Evolutionary conservation across 495 filamentous ascomycete species (phyloP), one percentile per base, ranked within the genome.

Genomic region (Talaromyces nanjingensis): DNA sequence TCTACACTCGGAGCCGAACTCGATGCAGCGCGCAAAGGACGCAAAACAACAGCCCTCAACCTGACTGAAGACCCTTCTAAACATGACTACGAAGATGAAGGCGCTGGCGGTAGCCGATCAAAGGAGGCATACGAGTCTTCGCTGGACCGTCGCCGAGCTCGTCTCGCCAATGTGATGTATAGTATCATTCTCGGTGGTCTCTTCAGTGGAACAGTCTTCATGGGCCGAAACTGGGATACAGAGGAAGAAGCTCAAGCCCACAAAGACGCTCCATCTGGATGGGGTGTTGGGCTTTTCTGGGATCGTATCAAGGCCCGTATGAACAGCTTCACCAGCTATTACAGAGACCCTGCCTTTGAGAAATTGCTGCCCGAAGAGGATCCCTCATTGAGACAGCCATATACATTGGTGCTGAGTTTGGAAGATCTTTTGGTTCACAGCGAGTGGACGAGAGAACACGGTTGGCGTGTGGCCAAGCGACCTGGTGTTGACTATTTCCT

Each of bases 401-500:
- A 94, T 75, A 98, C 94, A 1, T 79, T 98, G 55, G 91, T 96
- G 16, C 79, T 98, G 66, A 92, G 90, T 74, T 76, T 98, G 68
- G 96, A 98, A 77, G 94, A 98, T 75, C 78, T 98, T 67, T 82
- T 98, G 29, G 86, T 98, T 37, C 93, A 97, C 75, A 92, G 88
- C 72, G 90, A 96, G 69, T 98, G 94, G 94, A 85, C 85, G 22
- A 85, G 92, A 59, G 89, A 98, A 68, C 89, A 97, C 68, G 94
- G 94, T 29, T 98, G 94, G 93, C 86, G 93, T 63, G 84, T 93
- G 67, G 94, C 94, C 49, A 98, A 98, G 78, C 86, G 94, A 37
- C 94, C 94, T 29, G 94, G 94, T 47, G 83, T 96, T 54, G 94
- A 98, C 77, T 98, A 98, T 80, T 98, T 98, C 79, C 75, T 98